Base-by-base conservation (phyloP, 78 protist genomes). In the Pelomyxa schiedti region DNA sequence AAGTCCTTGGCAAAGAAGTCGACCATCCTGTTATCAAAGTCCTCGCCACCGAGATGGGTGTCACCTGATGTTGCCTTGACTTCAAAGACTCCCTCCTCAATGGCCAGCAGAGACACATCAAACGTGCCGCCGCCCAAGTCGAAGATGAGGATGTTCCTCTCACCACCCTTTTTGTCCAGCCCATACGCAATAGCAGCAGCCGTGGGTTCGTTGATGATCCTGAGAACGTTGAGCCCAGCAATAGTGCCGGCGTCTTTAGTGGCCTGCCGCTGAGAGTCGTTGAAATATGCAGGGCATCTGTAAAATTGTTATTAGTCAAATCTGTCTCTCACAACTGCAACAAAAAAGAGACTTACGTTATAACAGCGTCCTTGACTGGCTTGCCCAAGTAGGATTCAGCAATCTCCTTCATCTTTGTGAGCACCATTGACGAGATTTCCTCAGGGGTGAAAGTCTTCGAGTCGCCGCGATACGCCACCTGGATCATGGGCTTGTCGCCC, bases 131-230 rank as follows among this genome's bases (percentile, higher is more conserved):
- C 98, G 8, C 99, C 99, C 39, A 97, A 81, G 81, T 97, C 99
- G 90, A 85, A 97, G 52, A 97, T 90, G 41, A 95, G 92, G 36
- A 95, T 81, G 81, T 83, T 86, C n/a, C 58, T 58, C 84, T 93
- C 97, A 8, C 66, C n/a, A n/a, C n/a, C n/a, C n/a, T n/a, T n/a
- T n/a, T 90, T 88, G 78, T 95, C 95, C 9, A 96, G 80, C 36
- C 98, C 99, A 85, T 95, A 28, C n/a, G 99, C 98, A 42, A 96
- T 79, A 8, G 98, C 97, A 52, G 98, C 98, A 58, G 98, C 99
- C 4, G 97, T 96, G 70, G 99, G 97, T 82, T 96, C 98, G 90
- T 93, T 95, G 81, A 96, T 88, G 66, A 95, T 89, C 43, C 96
- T 93, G 43, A 92, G 78, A 35, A 89, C 92, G 3, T 89, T 58